Evolutionary conservation across 805 yeast genomes (phyloP).

Genomic region (Candida maesae): DNA sequence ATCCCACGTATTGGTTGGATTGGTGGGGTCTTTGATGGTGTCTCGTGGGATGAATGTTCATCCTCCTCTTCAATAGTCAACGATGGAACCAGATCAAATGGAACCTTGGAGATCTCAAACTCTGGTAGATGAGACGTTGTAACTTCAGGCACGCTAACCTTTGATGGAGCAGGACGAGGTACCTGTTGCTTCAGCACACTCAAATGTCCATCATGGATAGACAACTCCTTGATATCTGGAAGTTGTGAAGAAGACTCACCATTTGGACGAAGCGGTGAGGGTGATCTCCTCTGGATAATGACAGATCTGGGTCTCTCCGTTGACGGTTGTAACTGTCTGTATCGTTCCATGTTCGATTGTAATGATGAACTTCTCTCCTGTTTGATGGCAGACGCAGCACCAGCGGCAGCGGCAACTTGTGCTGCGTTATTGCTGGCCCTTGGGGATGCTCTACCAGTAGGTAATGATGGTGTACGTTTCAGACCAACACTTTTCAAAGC

Average conservation of each 20-base stretch:
- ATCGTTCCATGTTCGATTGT: slow-evolving; percentile 12
- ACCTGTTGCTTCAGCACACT: too few species aligned
- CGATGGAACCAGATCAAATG: neutral
- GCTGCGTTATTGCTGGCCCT: neutral
- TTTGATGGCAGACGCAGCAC: slow-evolving; percentile 20
- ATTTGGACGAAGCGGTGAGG: slow-evolving; percentile 15
- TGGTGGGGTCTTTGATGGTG: slow-evolving; percentile 2
- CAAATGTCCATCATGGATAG: neutral
- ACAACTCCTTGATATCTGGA: slow-evolving; percentile 17
- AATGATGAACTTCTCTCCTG: slow-evolving; percentile 23
- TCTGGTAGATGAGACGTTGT: neutral
- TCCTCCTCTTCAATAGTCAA: neutral
- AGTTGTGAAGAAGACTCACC: neutral
- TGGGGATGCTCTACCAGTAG: slow-evolving; percentile 2
- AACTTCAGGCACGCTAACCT: slow-evolving; percentile 3
- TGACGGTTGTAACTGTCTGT: neutral
- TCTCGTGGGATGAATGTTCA: neutral
- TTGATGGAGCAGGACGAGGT: slow-evolving; percentile 5
- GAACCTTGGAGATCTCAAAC: neutral
- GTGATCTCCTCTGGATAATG: slow-evolving; percentile 12
- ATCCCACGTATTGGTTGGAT: too few species aligned
- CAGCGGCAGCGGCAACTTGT: slow-evolving; percentile 23
- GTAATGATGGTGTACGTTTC: slow-evolving; percentile 13
- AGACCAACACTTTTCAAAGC: neutral
- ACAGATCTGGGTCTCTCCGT: neutral